A percentile compares a stretch with the other conserved stretches of the same genome.
phyloP scores from a whole-genome alignment of 768 basidiomycete species.

The Amanita pallidorosea region DNA sequence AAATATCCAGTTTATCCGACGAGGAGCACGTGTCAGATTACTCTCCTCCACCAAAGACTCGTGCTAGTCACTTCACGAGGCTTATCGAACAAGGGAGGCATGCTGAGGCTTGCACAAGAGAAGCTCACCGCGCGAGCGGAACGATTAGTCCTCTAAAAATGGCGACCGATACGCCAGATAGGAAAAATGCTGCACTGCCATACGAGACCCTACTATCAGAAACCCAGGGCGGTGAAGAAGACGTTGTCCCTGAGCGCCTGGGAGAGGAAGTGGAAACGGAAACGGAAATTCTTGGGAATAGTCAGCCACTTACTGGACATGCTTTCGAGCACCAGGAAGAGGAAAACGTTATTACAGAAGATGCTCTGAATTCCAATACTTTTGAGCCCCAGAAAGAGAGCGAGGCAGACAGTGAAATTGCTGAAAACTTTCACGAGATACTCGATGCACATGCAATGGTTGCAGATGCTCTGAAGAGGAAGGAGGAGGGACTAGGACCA shows the following conservation, averaged over 20 bases:
- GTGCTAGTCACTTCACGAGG: slow-evolving; percentile 21
- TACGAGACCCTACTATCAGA: not conserved
- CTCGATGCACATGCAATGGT: not conserved
- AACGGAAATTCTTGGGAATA: not conserved
- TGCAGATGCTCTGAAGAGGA: not conserved
- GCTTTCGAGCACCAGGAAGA: no score
- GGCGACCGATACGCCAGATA: not conserved
- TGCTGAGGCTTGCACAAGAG: slow-evolving; percentile 24
- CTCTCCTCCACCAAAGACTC: slow-evolving; percentile 16
- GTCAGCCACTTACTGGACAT: no score
- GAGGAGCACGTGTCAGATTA: slow-evolving; percentile 15
- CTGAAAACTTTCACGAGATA: not conserved
- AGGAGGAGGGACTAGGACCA: not conserved
- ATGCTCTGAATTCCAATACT: no score
- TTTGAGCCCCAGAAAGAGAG: no score
- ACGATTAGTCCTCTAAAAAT: slow-evolving; percentile 12
- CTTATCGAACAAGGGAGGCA: slow-evolving; percentile 22
- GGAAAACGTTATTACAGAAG: no score
- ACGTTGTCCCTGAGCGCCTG: not conserved
- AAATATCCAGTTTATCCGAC: slow-evolving; percentile 13
- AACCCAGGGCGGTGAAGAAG: not conserved
- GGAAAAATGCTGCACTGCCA: not conserved
- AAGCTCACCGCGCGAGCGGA: slow-evolving; percentile 21
- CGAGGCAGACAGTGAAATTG: not conserved
- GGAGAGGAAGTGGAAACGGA: not conserved